Percentiles rank a stretch among this genome's conserved stretches.
phyloP scores from a whole-genome alignment of 768 basidiomycete species.

The Podaxis rugospora region DNA sequence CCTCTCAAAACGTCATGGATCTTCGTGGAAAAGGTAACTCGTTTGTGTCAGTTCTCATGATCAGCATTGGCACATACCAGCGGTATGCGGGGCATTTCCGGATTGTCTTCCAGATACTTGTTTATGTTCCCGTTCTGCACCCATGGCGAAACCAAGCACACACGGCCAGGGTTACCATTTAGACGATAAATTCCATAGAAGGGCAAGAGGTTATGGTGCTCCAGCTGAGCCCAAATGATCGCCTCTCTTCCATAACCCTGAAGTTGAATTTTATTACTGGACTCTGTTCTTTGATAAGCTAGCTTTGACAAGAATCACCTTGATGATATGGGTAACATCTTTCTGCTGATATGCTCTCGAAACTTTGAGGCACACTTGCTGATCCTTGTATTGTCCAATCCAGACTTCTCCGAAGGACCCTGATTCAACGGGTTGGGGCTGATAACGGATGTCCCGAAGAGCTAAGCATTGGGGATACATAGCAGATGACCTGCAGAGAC shows the following conservation, averaged over 20 bases:
- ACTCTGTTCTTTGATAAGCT: not conserved
- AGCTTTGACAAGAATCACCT: conserved; percentile 9
- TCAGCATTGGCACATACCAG: not conserved
- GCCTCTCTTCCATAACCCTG: conserved; percentile 10
- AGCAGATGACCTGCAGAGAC: not conserved
- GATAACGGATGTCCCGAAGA: not conserved
- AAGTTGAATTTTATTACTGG: not conserved
- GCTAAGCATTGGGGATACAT: conserved; percentile 3
- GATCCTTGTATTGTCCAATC: not conserved
- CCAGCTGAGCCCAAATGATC: conserved; percentile 11
- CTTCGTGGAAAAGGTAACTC: not conserved
- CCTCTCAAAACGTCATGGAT: conserved; percentile 13
- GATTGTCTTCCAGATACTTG: conserved; percentile 4
- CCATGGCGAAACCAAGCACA: conserved; percentile 13
- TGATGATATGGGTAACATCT: conserved; percentile 15
- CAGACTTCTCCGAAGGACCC: conserved; percentile 9
- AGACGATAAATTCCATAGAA: conserved; percentile 13
- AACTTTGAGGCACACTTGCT: conserved; percentile 11
- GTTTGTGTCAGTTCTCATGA: not conserved
- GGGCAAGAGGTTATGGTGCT: conserved; percentile 10
- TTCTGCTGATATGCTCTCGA: conserved; percentile 16
- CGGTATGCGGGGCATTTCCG: not conserved
- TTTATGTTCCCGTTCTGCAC: conserved; percentile 11
- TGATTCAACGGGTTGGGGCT: not conserved
- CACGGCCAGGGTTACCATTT: not conserved